Evolutionary conservation across 257 asterid genomes (phyloP), one percentile per base, ranked within the genome.

Genomic region (Solanum sejunctum): DNA sequence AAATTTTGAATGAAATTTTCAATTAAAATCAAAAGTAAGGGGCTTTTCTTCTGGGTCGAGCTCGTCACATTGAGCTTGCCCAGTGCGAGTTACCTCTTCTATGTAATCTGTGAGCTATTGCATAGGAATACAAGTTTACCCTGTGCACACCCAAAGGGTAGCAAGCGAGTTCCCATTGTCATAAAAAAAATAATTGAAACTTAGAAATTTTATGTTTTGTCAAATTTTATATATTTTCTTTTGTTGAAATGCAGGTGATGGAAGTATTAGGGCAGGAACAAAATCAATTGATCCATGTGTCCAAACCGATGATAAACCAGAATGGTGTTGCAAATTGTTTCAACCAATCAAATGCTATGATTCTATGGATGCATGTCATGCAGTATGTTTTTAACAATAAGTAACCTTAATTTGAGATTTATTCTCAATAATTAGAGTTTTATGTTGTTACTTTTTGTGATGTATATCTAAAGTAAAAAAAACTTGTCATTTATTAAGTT

Each of bases 41-140:
- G 32, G 2, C 2, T 2, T 28, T 2, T 28, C 3, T 32, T 32
- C 3, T 32, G 1, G 36, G 0, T 32, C 36, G 36, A 32, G 36
- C 36, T 32, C 3, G 3, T 32, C 41, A 7, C 0, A 36, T 1
- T 6, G 6, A 1, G 0, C 1, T 36, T 36, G 41, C 0, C 1
- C 5, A 5, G 41, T 36, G 41, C 6, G 6, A 5, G 6, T 36
- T 36, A 36, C 6, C 5, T 36, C 41, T 36, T 5, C 41, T 5
- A 36, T 36, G 41, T 36, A 0, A 0, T 36, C 5, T 36, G 6
- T 6, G 41, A 36, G 41, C 41, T 36, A 36, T 36, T 36, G 4
- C 41, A 36, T 36, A 36, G 1, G 41, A 36, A 7, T 1, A 2
- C 0, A 1, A 2, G 0, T 36, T 36, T 36, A 36, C 41, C 7